Evolutionary conservation across 2,329 filamentous ascomycete genomes (phyloP).

Genomic region (Claviceps purpurea): DNA sequence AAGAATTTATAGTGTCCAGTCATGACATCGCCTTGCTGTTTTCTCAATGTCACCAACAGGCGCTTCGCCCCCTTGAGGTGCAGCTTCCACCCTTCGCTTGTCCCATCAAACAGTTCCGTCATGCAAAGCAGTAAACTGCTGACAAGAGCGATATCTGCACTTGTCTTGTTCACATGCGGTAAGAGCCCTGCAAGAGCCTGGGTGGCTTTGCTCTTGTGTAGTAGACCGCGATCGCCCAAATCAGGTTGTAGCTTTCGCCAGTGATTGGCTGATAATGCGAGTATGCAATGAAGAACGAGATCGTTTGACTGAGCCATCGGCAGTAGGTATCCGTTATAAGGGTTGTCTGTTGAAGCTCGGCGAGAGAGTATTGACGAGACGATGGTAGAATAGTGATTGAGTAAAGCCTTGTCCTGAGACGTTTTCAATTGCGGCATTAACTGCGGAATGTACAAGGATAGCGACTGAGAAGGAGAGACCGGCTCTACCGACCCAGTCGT

Average conservation of each 20-base stretch:
- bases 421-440: constrained; percentile 17
- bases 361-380: constrained; percentile 20
- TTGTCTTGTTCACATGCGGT: constrained; percentile 19
- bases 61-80: constrained; percentile 28
- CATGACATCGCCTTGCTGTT: constrained; percentile 17
- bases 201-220: constrained; percentile 20
- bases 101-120: constrained; percentile 29
- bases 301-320: constrained; percentile 21
- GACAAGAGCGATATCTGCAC: constrained; percentile 22
- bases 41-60: constrained; percentile 20
- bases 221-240: constrained; percentile 16
- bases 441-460: constrained; percentile 17
- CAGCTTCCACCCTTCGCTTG: constrained; percentile 27
- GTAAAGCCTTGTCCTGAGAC: constrained; percentile 17
- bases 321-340: constrained; percentile 19
- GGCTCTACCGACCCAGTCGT: constrained; percentile 12
- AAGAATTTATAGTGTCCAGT: constrained; percentile 27
- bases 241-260: constrained; percentile 21
- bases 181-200: constrained; percentile 18
- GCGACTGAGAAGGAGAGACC: constrained; percentile 5
- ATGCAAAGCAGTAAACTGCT: constrained; percentile 28
- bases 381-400: constrained; percentile 22
- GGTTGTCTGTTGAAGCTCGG: constrained; percentile 15
- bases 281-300: constrained; percentile 19
- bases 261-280: constrained; percentile 21